phyloP scores from a whole-genome alignment of 1,284 basidiomycete genomes.

The Cutaneotrichosporon cutaneum region DNA sequence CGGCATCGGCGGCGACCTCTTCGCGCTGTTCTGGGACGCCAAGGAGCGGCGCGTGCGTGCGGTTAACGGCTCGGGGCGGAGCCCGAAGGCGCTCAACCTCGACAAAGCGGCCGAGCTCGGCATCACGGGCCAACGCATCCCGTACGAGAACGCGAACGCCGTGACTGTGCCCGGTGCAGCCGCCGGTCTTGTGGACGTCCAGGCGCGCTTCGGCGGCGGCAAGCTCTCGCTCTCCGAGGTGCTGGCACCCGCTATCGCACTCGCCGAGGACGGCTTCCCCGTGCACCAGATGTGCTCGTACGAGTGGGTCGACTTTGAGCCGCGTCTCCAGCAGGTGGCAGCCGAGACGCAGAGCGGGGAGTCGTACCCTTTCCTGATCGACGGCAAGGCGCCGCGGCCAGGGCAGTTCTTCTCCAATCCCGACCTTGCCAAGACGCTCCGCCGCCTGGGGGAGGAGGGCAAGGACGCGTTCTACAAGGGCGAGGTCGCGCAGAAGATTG shows the following conservation, averaged over 20 bases:
- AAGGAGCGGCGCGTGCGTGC: constrained; percentile 68
- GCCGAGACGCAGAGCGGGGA: constrained; percentile 8
- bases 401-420: constrained; percentile 57
- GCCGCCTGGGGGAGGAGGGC: constrained; percentile 70
- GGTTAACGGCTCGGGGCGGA: constrained; percentile 64
- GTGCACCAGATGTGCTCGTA: constrained; percentile 58
- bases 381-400: constrained; percentile 27
- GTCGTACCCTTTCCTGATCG: constrained; percentile 28
- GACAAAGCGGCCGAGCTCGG: constrained; percentile 67
- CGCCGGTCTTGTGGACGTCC: constrained; percentile 84
- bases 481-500: constrained; percentile 70
- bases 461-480: constrained; percentile 92
- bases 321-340: constrained; percentile 11
- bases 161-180: constrained; percentile 91
- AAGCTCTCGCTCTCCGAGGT: constrained; percentile 70
- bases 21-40: constrained; percentile 88
- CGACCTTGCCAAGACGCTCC: constrained; percentile 77
- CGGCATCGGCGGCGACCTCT: constrained; percentile 62
- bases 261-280: constrained; percentile 71
- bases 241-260: constrained; percentile 72
- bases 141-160: constrained; percentile 70
- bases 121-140: constrained; percentile 60
- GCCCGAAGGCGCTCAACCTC: constrained; percentile 75
- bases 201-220: constrained; percentile 74
- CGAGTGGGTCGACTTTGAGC: constrained; percentile 17